Conservation (phyloP, 306 rosid genomes). For the Begonia fuchsioides region DNA sequence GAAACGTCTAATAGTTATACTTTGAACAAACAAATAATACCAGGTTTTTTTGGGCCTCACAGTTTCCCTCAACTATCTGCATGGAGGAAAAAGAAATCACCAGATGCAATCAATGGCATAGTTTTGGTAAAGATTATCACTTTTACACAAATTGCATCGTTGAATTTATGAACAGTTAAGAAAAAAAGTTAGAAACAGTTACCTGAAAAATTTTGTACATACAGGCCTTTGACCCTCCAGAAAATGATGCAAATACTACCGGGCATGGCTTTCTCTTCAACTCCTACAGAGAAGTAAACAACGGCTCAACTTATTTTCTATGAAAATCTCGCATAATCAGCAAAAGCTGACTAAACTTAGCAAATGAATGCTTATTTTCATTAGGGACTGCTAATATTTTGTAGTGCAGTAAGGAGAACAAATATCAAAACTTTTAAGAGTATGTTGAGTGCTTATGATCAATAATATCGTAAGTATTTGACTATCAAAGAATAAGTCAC, state of each 20-base stretch:
- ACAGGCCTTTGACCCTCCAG: slow-evolving; percentile 87
- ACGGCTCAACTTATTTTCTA: too few species aligned
- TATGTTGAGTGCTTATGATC: too few species aligned
- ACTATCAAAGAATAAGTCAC: too few species aligned
- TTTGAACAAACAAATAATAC: slow-evolving; percentile 18
- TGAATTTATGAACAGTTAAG: background rate
- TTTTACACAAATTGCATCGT: too few species aligned
- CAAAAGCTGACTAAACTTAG: too few species aligned
- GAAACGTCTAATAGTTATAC: too few species aligned
- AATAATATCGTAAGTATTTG: too few species aligned
- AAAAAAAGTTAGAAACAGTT: slow-evolving; percentile 7
- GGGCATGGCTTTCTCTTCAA: slow-evolving; percentile 66
- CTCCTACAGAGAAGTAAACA: slow-evolving; percentile 29
- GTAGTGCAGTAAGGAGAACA: too few species aligned
- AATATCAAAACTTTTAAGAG: too few species aligned
- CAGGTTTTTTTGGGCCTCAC: slow-evolving; percentile 39
- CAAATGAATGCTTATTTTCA: too few species aligned
- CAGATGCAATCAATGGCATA: background rate
- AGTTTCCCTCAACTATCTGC: slow-evolving; percentile 64
- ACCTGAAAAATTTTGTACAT: slow-evolving; percentile 87
- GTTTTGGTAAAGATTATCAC: background rate
- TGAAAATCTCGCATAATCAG: too few species aligned
- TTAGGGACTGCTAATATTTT: too few species aligned
- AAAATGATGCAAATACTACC: slow-evolving; percentile 75
- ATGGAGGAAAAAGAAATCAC: background rate